Base-by-base conservation (phyloP, 225 moss, liverwort and hornwort genomes). In the Asterella californica region DNA sequence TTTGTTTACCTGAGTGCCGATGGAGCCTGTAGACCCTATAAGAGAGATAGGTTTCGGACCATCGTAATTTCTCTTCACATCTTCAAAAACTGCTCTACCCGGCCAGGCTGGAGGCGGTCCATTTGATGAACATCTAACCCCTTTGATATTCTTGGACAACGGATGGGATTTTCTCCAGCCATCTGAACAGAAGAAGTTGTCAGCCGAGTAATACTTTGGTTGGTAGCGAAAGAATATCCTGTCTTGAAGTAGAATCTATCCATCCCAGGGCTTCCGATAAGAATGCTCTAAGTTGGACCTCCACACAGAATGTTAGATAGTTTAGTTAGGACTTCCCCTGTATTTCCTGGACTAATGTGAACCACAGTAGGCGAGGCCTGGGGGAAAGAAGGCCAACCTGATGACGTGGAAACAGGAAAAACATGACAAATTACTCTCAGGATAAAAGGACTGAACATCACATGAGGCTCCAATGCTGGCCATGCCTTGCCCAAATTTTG, bases 11-110 rank as follows among this genome's bases (percentile, higher is more conserved):
- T 96, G 96, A 33, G 96, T 96, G 18, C 96, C 96, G 19, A 96
- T 93, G 37, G 96, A 96, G 72, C 96, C 96, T 33, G 96, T 96
- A 24, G 96, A 96, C 70, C 96, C 96, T 15, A 96, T 91, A 7
- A 96, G 92, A 69, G 96, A 92, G 62, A 96, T 88, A 25, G 90
- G 90, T 82, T 96, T 96, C 8, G 92, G 90, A 47, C 94, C 91
- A 53, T 80, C 90, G 52, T 83, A 78, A 10, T 27, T 74, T 42
- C 77, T 79, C 84, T 88, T 90, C 70, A 79, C 85, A 3, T 80
- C 75, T 78, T 94, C 92, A 42, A 65, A 72, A n/a, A 87, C 82
- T 24, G 91, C 96, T 83, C 96, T 90, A 3, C 96, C 93, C 46
- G 96, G 96, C 96, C 96, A 96, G 64, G 95, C 96, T 57, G 96